These are phyloP conservation scores for Dacryopinax primogenitus DNA, from an alignment of 768 basidiomycete genomes.

Conservation along the genomic window DNA sequence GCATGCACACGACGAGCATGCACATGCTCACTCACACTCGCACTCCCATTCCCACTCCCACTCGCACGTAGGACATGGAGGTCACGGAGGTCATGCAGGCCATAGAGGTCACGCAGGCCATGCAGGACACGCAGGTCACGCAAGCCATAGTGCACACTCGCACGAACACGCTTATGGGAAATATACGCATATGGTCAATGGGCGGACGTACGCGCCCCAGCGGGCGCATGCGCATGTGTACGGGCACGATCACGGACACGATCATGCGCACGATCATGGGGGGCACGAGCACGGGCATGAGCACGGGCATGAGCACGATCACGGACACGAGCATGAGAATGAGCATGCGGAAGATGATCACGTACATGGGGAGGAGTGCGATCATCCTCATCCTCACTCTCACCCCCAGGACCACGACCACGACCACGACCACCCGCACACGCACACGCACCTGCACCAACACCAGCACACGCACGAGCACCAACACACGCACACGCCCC, in stretches of 20 bases:
- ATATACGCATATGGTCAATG: no score
- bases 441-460: no score
- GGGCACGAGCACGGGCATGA: slow-evolving; percentile 28
- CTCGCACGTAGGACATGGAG: no score
- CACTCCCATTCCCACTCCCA: no score
- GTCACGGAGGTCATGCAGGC: no score
- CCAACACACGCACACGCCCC: no score
- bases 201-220: no score
- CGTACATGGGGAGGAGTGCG: slow-evolving; percentile 14
- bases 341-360: slow-evolving; percentile 24
- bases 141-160: no score
- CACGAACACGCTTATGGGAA: no score
- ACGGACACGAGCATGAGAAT: slow-evolving; percentile 14
- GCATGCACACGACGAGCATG: slow-evolving; percentile 14
- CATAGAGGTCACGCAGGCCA: no score
- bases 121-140: no score
- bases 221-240: not conserved
- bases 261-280: slow-evolving; percentile 25
- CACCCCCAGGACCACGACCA: slow-evolving; percentile 23
- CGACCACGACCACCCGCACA: slow-evolving; percentile 19
- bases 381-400: slow-evolving; percentile 12
- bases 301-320: slow-evolving; percentile 11
- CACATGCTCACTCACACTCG: no score
- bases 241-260: not conserved
- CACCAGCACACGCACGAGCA: slow-evolving; percentile 20